Percentiles rank a stretch among this genome's conserved stretches.
phyloP scores from a whole-genome alignment of 345 rosid species.

The Gossypium stocksii region DNA sequence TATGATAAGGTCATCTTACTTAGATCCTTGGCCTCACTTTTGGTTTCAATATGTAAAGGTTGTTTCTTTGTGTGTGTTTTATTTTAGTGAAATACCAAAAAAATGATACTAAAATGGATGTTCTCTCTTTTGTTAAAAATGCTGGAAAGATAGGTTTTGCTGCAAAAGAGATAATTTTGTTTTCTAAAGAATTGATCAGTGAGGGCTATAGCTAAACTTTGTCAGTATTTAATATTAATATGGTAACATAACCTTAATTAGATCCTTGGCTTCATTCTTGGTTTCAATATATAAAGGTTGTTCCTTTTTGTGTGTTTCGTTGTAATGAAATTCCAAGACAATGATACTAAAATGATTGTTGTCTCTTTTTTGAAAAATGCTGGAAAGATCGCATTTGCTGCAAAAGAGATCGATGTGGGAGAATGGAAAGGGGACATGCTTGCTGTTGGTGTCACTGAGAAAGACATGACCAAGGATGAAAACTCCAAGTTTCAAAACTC shows the following conservation, averaged over 20 bases:
- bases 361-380: conserved; percentile 18
- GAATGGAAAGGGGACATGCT: conserved; percentile 95
- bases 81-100: conserved; percentile 4
- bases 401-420: conserved; percentile 64
- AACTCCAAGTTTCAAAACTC: conserved; percentile 65
- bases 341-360: conserved; percentile 5
- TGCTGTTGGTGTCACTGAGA: conserved; percentile 83
- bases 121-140: background rate
- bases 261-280: conserved; percentile 1
- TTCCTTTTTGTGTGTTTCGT: background rate
- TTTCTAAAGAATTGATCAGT: background rate
- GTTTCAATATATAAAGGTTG: background rate
- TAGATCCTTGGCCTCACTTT: background rate
- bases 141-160: background rate
- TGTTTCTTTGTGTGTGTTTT: background rate
- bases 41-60: background rate
- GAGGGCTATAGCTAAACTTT: background rate
- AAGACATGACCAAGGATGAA: conserved; percentile 57
- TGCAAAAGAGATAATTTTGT: too few species aligned
- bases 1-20: background rate
- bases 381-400: conserved; percentile 63
- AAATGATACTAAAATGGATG: background rate
- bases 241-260: background rate
- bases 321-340: background rate
- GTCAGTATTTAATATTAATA: background rate